These are phyloP conservation scores for Clarireedia monteithiana DNA, from an alignment of 2,329 filamentous ascomycete species.

Conservation along the genomic window DNA sequence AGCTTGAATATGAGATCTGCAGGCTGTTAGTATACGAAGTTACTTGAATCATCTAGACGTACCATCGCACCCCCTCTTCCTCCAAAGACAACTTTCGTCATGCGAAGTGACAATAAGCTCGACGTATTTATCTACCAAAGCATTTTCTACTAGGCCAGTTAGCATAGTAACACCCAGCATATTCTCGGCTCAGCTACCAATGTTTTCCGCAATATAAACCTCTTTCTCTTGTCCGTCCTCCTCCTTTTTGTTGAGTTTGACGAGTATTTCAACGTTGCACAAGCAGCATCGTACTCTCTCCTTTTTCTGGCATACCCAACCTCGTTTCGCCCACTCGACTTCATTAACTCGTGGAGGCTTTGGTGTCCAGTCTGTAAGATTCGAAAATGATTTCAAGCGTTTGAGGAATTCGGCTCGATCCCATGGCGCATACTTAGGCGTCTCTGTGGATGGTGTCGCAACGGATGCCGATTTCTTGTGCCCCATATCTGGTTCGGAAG, in stretches of 20 bases:
- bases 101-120: constrained; percentile 69
- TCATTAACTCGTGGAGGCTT: constrained; percentile 83
- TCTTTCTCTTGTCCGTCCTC: constrained; percentile 47
- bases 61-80: constrained; percentile 81
- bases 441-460: constrained; percentile 19
- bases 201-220: constrained; percentile 50
- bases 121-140: constrained; percentile 68
- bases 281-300: constrained; percentile 81
- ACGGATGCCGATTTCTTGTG: constrained; percentile 23
- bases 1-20: constrained; percentile 52
- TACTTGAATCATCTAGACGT: constrained; percentile 29
- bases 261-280: constrained; percentile 76
- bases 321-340: constrained; percentile 88
- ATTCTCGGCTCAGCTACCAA: constrained; percentile 36
- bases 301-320: constrained; percentile 78
- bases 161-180: constrained; percentile 18
- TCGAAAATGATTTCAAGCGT: constrained; percentile 79
- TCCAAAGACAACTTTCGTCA: constrained; percentile 77
- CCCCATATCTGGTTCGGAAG: constrained; percentile 6
- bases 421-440: constrained; percentile 74
- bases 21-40: constrained; percentile 4
- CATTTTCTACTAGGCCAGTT: constrained; percentile 40
- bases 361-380: constrained; percentile 86
- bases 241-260: constrained; percentile 62
- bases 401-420: constrained; percentile 76